Evolutionary conservation across 768 basidiomycete species (phyloP).

Genomic region (Hysterangium stoloniferum): DNA sequence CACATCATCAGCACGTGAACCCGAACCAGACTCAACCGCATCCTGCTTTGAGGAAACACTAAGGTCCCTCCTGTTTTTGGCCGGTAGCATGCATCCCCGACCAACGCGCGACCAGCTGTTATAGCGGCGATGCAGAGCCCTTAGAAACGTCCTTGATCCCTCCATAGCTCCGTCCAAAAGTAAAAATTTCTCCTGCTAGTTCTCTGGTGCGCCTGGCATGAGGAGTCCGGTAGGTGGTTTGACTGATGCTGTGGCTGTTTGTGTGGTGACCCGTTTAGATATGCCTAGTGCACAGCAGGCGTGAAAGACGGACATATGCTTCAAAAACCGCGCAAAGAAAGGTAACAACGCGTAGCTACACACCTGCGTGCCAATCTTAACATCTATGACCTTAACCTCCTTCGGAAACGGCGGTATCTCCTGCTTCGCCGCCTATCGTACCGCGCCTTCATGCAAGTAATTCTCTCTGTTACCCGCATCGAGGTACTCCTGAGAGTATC

Average conservation of each 20-base stretch:
- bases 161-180: conserved; percentile 3
- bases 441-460: background rate
- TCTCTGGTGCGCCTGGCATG: background rate
- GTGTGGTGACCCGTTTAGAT: background rate
- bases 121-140: background rate
- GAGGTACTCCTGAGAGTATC: conserved; percentile 26
- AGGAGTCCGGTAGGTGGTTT: too few relatives aligned
- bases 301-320: conserved; percentile 2
- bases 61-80: background rate
- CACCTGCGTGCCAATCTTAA: conserved; percentile 7
- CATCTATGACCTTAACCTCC: conserved; percentile 2
- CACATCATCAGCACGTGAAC: background rate
- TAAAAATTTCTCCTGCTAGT: background rate
- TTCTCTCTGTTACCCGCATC: background rate
- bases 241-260: background rate
- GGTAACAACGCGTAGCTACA: too few relatives aligned
- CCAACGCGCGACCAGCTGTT: background rate
- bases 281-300: conserved; percentile 1
- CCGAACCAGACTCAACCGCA: background rate
- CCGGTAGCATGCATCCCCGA: background rate
- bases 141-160: background rate
- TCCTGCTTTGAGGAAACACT: background rate
- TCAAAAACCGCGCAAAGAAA: background rate
- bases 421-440: background rate
- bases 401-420: background rate